Conservation (phyloP, 1,139 yeast genomes). For the Torulaspora globosa region DNA sequence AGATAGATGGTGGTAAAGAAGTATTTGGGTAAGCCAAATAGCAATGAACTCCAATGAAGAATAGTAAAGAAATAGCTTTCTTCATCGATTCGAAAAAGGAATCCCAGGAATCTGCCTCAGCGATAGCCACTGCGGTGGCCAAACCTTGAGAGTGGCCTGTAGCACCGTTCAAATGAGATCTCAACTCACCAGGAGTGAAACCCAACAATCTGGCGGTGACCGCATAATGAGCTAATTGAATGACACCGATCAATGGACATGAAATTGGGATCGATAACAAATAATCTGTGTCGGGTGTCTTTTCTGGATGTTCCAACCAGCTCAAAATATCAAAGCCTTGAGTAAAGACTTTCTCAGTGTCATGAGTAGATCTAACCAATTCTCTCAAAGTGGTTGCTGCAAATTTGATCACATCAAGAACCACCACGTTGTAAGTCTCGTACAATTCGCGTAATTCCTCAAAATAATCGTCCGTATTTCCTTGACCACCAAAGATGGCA, state of each 20-base stretch:
- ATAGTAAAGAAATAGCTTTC: conserved; percentile 78
- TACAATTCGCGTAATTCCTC: conserved; percentile 90
- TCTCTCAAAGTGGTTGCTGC: conserved; percentile 65
- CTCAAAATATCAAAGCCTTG: conserved; percentile 85
- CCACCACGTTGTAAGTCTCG: conserved; percentile 68
- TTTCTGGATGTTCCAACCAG: conserved; percentile 82
- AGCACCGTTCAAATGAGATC: conserved; percentile 69
- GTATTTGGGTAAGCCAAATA: conserved; percentile 89
- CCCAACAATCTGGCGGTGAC: conserved; percentile 83
- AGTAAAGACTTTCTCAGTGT: conserved; percentile 83
- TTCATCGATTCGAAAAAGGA: conserved; percentile 66
- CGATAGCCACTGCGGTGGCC: conserved; percentile 86
- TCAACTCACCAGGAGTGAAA: conserved; percentile 82
- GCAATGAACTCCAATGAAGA: conserved; percentile 91
- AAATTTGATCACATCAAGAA: conserved; percentile 64
- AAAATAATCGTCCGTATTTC: conserved; percentile 95
- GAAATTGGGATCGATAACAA: conserved; percentile 88
- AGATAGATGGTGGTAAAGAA: conserved; percentile 87
- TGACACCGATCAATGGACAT: conserved; percentile 92
- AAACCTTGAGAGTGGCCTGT: conserved; percentile 99
- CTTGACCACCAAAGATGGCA: conserved; percentile 98
- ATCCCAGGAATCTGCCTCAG: conserved; percentile 83
- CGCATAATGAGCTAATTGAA: conserved; percentile 90
- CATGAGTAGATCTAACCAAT: conserved; percentile 67
- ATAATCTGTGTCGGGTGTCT: conserved; percentile 87